phyloP scores from a whole-genome alignment of 805 yeast species.

The Yamadazyma laniorum region DNA sequence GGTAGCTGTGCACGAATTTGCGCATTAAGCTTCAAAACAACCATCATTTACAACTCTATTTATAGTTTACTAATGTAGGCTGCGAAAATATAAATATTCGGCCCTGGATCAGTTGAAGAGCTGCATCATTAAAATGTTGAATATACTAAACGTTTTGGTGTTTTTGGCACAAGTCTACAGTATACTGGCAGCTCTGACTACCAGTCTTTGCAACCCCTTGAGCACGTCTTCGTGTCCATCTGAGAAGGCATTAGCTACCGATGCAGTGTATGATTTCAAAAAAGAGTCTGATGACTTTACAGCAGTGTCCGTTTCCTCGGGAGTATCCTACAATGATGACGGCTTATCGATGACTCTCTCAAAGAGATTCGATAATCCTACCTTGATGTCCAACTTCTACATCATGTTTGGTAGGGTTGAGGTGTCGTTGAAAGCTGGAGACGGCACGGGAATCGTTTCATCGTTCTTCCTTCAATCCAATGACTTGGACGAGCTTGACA shows the following conservation, averaged over 20 bases:
- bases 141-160: too few relatives aligned
- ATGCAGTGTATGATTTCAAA: slow-evolving; percentile 52
- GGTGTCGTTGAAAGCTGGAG: slow-evolving; percentile 64
- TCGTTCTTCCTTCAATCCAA: slow-evolving; percentile 76
- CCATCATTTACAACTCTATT: too few relatives aligned
- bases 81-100: slow-evolving; percentile 6
- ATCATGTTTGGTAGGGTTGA: slow-evolving; percentile 82
- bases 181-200: not conserved
- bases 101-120: not conserved
- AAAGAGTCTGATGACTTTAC: slow-evolving; percentile 44
- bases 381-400: slow-evolving; percentile 70
- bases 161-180: slow-evolving; percentile 1
- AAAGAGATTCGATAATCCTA: slow-evolving; percentile 69
- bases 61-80: too few relatives aligned
- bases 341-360: slow-evolving; percentile 62
- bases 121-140: not conserved
- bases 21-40: too few relatives aligned
- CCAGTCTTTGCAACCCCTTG: slow-evolving; percentile 25
- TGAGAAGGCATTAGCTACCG: slow-evolving; percentile 62
- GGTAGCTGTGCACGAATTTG: too few relatives aligned
- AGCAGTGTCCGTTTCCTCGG: slow-evolving; percentile 37
- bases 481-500: slow-evolving; percentile 82
- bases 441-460: slow-evolving; percentile 75
- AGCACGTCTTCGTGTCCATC: slow-evolving; percentile 22
- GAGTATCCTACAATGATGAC: slow-evolving; percentile 37